Conservation (phyloP, 768 basidiomycete species). For the Tulasnella calospora region DNA sequence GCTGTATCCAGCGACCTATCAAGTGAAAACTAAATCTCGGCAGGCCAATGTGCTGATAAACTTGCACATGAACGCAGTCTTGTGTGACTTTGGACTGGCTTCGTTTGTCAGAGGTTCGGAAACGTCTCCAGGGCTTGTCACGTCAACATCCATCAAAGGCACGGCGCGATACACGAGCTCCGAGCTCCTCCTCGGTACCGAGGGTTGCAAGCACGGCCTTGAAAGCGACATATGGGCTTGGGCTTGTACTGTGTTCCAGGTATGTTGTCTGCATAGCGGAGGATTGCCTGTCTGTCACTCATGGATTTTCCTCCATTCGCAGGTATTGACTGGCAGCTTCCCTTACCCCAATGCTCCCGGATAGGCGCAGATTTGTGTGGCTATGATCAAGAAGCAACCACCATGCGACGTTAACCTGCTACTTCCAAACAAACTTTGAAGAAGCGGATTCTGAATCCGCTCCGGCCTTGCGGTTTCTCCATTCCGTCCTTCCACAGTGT, state of each 20-base stretch:
- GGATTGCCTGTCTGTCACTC: not conserved
- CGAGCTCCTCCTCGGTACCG: not conserved
- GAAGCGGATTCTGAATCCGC: not conserved
- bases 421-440: not conserved
- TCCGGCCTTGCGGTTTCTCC: not conserved
- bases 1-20: not conserved
- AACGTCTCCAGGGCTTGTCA: not conserved
- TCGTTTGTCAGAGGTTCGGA: not conserved
- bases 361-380: not conserved
- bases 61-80: not conserved
- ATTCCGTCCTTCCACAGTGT: not conserved
- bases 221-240: slow-evolving; percentile 11
- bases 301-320: not conserved
- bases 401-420: not conserved
- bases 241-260: not conserved
- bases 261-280: not conserved
- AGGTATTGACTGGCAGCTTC: not conserved
- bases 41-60: not conserved
- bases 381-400: not conserved
- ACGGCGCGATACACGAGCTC: not conserved
- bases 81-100: slow-evolving; percentile 3
- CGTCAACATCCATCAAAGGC: not conserved
- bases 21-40: not conserved
- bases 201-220: not conserved
- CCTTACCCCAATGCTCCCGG: not conserved